Percentiles rank a stretch among this genome's conserved stretches.
phyloP scores from a whole-genome alignment of 2,329 filamentous ascomycete genomes.

The Ascochyta pisi region DNA sequence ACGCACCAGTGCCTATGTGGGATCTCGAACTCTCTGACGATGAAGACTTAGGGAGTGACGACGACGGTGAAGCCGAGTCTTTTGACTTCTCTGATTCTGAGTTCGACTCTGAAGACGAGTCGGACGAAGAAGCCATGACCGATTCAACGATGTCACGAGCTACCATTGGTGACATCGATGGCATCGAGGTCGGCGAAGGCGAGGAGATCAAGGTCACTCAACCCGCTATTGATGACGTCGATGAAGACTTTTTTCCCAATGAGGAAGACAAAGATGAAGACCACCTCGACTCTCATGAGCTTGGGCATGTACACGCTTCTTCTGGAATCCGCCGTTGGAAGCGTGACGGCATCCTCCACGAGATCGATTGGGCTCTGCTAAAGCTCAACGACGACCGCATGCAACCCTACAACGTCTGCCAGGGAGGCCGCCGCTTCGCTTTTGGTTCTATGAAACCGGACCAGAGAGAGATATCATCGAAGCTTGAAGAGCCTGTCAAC shows the following conservation, averaged over 20 bases:
- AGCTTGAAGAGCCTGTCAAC: conserved; percentile 45
- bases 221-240: conserved; percentile 86
- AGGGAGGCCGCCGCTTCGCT: conserved; percentile 55
- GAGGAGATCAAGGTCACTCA: conserved; percentile 86
- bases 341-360: conserved; percentile 76
- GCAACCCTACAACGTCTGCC: conserved; percentile 75
- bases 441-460: conserved; percentile 32
- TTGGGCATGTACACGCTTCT: conserved; percentile 87
- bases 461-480: conserved; percentile 39
- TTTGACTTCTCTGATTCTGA: conserved; percentile 67
- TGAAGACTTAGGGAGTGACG: conserved; percentile 55
- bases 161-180: conserved; percentile 72
- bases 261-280: conserved; percentile 78
- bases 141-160: conserved; percentile 39
- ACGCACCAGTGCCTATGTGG: conserved; percentile 41
- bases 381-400: conserved; percentile 75
- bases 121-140: conserved; percentile 37
- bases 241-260: conserved; percentile 81
- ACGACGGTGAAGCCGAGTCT: conserved; percentile 40
- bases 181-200: conserved; percentile 75
- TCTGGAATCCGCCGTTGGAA: conserved; percentile 83
- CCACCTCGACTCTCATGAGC: conserved; percentile 76
- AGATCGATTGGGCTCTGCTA: conserved; percentile 95
- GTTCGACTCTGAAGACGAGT: conserved; percentile 43
- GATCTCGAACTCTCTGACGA: conserved; percentile 62